These are phyloP conservation scores for Tetrahymena malaccensis DNA, from an alignment of 73 alveolate species.

Conservation along the genomic window DNA sequence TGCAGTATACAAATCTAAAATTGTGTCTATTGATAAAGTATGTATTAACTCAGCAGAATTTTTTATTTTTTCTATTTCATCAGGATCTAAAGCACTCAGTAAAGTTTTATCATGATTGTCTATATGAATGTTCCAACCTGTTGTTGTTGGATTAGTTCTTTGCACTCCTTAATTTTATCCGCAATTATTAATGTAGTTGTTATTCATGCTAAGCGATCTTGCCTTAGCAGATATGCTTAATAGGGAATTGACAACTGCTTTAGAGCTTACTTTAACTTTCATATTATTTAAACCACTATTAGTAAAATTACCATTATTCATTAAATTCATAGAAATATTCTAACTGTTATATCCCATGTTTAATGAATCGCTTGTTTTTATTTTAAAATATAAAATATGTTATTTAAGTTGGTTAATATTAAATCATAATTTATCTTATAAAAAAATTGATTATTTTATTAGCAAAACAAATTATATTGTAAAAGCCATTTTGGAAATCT, in stretches of 20 bases:
- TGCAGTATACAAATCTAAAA: background rate
- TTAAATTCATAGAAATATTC: background rate
- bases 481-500: no score
- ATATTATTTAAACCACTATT: background rate
- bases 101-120: background rate
- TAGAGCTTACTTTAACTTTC: background rate
- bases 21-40: background rate
- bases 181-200: background rate
- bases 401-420: no score
- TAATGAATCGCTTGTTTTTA: background rate
- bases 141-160: background rate
- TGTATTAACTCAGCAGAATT: background rate
- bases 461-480: no score
- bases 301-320: background rate
- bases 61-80: background rate
- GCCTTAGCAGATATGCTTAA: background rate
- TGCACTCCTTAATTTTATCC: background rate
- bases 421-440: no score
- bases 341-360: background rate
- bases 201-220: background rate
- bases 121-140: background rate
- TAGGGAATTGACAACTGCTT: background rate
- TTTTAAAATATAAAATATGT: background rate
- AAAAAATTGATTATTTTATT: no score
- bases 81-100: background rate